Percentiles rank a stretch among this genome's conserved stretches.
These are phyloP conservation scores for Chaetomium sp. DNA, from an alignment of 2,329 filamentous ascomycete species.

Conservation along the genomic window DNA sequence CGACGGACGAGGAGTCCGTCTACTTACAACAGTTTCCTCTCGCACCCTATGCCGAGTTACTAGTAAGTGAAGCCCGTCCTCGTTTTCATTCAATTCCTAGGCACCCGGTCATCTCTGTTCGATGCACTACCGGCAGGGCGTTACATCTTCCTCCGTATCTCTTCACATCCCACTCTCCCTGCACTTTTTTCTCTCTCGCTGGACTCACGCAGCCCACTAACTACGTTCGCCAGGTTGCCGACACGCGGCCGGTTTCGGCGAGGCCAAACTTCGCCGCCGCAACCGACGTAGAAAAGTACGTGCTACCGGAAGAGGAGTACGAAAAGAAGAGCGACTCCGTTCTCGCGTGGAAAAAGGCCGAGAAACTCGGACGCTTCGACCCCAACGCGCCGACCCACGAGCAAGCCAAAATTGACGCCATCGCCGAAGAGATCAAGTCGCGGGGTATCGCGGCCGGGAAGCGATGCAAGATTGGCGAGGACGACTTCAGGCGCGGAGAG, in stretches of 20 bases:
- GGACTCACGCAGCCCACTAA: not conserved
- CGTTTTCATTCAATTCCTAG: no score
- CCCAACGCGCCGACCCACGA: slow-evolving; percentile 71
- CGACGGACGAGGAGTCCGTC: slow-evolving; percentile 64
- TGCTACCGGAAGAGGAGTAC: slow-evolving; percentile 80
- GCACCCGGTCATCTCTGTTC: no score
- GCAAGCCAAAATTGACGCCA: slow-evolving; percentile 62
- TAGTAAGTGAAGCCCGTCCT: slow-evolving; percentile 48
- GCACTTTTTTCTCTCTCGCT: not conserved
- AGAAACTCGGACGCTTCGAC: slow-evolving; percentile 94
- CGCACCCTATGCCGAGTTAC: slow-evolving; percentile 68
- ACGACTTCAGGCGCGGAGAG: slow-evolving; percentile 63
- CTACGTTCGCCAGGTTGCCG: slow-evolving; percentile 54
- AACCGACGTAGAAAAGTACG: slow-evolving; percentile 79
- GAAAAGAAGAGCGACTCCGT: slow-evolving; percentile 82
- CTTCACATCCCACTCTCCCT: no score
- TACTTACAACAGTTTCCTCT: slow-evolving; percentile 60
- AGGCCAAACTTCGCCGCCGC: slow-evolving; percentile 77
- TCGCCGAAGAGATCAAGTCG: slow-evolving; percentile 61
- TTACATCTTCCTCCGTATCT: no score
- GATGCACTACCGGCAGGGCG: no score
- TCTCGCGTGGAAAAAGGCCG: slow-evolving; percentile 88
- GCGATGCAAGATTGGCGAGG: slow-evolving; percentile 58
- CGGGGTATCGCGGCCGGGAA: slow-evolving; percentile 59
- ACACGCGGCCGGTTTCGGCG: slow-evolving; percentile 68